Base-by-base conservation (phyloP, 345 rosid genomes). In the Brassica nigra region DNA sequence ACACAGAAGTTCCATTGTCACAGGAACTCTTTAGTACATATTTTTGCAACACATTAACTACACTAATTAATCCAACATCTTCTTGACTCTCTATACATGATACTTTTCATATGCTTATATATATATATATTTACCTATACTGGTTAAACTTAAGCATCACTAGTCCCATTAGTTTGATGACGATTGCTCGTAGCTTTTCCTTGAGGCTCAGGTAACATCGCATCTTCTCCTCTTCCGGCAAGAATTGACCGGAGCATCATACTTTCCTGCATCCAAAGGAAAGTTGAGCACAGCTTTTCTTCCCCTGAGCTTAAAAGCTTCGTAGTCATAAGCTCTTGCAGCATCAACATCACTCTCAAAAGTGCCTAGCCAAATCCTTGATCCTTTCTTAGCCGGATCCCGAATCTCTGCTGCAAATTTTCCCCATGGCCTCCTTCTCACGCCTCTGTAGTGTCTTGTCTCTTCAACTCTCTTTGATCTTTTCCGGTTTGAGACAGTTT, bases 401-500 rank as follows among this genome's bases (percentile, higher is more conserved):
- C 98, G 87, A 54, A 94, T 94, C 90, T 94, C 98, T 8, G 98
- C 98, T 0, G 97, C 98, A 55, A 82, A 94, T 82, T 90, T 94
- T 0, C 98, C 98, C 98, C 98, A 94, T 2, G 98, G 97, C 83
- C 98, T 87, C 82, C 90, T 84, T 70, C 98, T 74, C 5, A 94
- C 98, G 14, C 98, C 98, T 78, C 98, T 84, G 86, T 88, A 94
- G 68, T 86, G 95, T 76, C 83, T 89, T 30, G 49, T 69, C 80
- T 79, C 85, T 44, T 68, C 90, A 0, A 18, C 6, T 27, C 31
- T 27, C 75, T 7, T 16, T 58, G 33, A 37, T 28, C 62, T 71
- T 29, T 62, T 74, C 63, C 18, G 59, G 18, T 71, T 55, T 20
- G 73, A 73, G 69, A 86, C 79, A 42, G 39, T 33, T 29, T 80